Percentiles rank a stretch among this genome's conserved stretches.
phyloP scores from a whole-genome alignment of 345 rosid species.

The Pistacia vera region DNA sequence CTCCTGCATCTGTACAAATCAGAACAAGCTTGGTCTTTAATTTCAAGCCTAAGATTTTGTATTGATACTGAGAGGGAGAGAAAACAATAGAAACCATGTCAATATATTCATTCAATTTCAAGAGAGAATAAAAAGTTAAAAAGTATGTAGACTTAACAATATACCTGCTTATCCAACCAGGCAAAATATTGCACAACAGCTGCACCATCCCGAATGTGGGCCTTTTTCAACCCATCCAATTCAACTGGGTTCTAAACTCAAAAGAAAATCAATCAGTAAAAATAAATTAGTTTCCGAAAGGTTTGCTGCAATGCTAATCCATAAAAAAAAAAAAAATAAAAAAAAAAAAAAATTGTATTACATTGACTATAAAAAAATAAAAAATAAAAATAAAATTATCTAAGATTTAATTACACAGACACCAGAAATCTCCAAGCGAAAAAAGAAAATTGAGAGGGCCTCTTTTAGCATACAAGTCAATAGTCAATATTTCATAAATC shows the following conservation, averaged over 20 bases:
- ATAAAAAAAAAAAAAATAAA: not conserved
- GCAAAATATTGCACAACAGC: conserved; percentile 94
- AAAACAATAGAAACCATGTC: not conserved
- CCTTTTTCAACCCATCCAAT: conserved; percentile 80
- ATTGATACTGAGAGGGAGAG: not conserved
- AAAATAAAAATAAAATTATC: too few relatives aligned
- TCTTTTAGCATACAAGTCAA: not conserved
- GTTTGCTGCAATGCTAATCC: not conserved
- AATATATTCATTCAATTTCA: not conserved
- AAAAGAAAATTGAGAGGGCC: not conserved
- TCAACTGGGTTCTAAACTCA: conserved; percentile 76
- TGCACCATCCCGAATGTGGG: conserved; percentile 97
- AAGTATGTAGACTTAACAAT: conserved; percentile 1
- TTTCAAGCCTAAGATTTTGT: conserved; percentile 5
- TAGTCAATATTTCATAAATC: not conserved
- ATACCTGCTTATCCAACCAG: conserved; percentile 91
- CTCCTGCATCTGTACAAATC: conserved; percentile 75
- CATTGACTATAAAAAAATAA: not conserved
- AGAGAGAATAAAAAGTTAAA: not conserved
- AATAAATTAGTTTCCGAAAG: conserved; percentile 13
- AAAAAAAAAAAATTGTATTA: too few relatives aligned
- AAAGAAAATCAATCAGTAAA: conserved; percentile 5
- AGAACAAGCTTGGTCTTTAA: conserved; percentile 20
- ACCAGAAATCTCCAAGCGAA: not conserved
- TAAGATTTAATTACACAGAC: not conserved